Base-by-base conservation (phyloP, 148 eudicot genomes). In the Dianthus caryophyllus region DNA sequence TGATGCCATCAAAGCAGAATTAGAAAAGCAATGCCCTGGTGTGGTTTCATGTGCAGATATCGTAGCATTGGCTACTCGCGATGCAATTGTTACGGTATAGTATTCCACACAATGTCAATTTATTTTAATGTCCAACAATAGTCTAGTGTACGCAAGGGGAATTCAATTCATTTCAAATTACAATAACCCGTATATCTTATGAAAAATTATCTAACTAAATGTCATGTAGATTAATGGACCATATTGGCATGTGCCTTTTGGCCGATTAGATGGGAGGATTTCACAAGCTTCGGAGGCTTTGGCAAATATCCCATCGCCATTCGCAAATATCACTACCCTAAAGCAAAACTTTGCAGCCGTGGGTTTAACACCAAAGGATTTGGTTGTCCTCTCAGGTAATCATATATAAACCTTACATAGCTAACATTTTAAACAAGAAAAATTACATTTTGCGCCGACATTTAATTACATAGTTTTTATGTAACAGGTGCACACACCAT, bases 31-130 rank as follows among this genome's bases (percentile, higher is more conserved):
- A 29, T 83, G 86, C 22, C 86, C 86, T 2, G 81, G 79, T 2
- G 52, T 61, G 0, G 81, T 83, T 0, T 83, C 86, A 4, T 83
- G 86, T 24, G 79, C 86, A 1, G 86, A 83, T 55, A 77, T 80
- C 2, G 0, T 83, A 3, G 64, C 78, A 3, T 68, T 83, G 18
- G 76, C 73, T 27, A 79, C 80, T 65, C 75, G 86, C 41, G 86
- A 83, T 62, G 77, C 83, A 2, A 61, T 77, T 46, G 6, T 20
- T 12, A n/a, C 30, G 68, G 83, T 82, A 77, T 43, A 4, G 8
- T 4, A 41, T 41, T 9, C 44, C 1, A 41, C 44, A 9, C 5
- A 41, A 4, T 41, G 44, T 41, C 44, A 5, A 41, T 41, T 9
- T 4, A 4, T 1, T 41, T 3, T 41, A 41, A 41, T 4, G 44